These are phyloP conservation scores for Salix brachista DNA, from an alignment of 345 rosid species.

Conservation along the genomic window DNA sequence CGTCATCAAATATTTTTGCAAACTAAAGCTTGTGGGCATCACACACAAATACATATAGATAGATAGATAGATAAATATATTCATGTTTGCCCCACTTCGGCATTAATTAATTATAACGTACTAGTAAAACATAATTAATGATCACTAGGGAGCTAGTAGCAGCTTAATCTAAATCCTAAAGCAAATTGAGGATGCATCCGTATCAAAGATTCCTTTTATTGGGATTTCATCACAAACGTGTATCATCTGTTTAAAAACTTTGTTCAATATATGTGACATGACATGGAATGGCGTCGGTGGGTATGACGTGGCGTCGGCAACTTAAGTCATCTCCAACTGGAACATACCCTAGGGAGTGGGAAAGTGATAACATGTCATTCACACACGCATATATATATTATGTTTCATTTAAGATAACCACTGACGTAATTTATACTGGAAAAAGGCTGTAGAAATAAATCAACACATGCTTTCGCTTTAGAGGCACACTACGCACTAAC, in stretches of 20 bases:
- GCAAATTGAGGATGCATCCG: slow-evolving; percentile 14
- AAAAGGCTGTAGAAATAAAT: slow-evolving; percentile 1
- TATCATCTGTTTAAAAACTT: not conserved
- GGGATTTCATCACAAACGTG: slow-evolving; percentile 22
- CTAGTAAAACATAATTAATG: not conserved
- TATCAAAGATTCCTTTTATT: slow-evolving; percentile 19
- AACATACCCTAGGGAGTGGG: slow-evolving; percentile 14
- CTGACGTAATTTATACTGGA: slow-evolving; percentile 10
- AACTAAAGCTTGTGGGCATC: not conserved
- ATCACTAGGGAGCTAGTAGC: not conserved
- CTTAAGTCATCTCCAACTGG: slow-evolving; percentile 28
- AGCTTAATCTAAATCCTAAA: not conserved
- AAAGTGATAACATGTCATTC: slow-evolving; percentile 18
- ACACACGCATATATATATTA: not conserved
- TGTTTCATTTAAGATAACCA: slow-evolving; percentile 15
- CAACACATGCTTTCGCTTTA: slow-evolving; percentile 24
- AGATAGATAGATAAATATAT: too few relatives aligned
- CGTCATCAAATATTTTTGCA: not conserved
- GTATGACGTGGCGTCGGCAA: slow-evolving; percentile 27
- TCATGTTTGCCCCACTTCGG: not conserved
- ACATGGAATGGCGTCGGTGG: slow-evolving; percentile 12
- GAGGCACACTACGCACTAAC: slow-evolving; percentile 8
- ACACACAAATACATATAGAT: not conserved
- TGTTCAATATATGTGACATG: not conserved
- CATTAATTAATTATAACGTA: not conserved